A percentile compares a stretch with the other conserved stretches of the same genome.
phyloP scores from a whole-genome alignment of 257 asterid species.

The Haberlea rhodopensis region DNA sequence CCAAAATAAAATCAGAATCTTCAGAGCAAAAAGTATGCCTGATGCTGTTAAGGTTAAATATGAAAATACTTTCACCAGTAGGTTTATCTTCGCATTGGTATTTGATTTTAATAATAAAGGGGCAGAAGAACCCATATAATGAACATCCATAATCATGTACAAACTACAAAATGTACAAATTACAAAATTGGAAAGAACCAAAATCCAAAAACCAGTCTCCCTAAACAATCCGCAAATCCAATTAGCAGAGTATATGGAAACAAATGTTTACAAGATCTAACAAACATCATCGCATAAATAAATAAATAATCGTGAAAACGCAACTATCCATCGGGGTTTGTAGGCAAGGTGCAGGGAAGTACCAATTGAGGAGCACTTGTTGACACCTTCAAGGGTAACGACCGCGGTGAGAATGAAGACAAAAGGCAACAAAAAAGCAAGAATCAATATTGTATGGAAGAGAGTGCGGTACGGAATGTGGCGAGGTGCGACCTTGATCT shows the following conservation, averaged over 20 bases:
- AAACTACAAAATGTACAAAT: no score
- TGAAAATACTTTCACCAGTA: no score
- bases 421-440: slow-evolving; percentile 94
- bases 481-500: slow-evolving; percentile 96
- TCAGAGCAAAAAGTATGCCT: background rate
- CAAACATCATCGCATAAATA: background rate
- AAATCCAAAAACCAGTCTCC: no score
- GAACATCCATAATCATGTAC: slow-evolving; percentile 7
- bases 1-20: background rate
- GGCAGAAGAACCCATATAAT: background rate
- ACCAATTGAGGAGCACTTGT: slow-evolving; percentile 98
- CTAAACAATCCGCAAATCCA: background rate
- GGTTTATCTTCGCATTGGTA: no score
- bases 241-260: background rate
- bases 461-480: slow-evolving; percentile 84
- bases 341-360: slow-evolving; percentile 24
- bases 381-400: slow-evolving; percentile 99
- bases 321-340: slow-evolving; percentile 15
- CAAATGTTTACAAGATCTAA: slow-evolving; percentile 20
- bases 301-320: slow-evolving; percentile 20
- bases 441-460: slow-evolving; percentile 77
- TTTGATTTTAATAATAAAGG: background rate
- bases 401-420: slow-evolving; percentile 93
- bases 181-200: slow-evolving; percentile 10
- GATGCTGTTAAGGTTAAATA: background rate